Conservation (phyloP, 139 green algal genomes). For the Gonium pectorale region DNA sequence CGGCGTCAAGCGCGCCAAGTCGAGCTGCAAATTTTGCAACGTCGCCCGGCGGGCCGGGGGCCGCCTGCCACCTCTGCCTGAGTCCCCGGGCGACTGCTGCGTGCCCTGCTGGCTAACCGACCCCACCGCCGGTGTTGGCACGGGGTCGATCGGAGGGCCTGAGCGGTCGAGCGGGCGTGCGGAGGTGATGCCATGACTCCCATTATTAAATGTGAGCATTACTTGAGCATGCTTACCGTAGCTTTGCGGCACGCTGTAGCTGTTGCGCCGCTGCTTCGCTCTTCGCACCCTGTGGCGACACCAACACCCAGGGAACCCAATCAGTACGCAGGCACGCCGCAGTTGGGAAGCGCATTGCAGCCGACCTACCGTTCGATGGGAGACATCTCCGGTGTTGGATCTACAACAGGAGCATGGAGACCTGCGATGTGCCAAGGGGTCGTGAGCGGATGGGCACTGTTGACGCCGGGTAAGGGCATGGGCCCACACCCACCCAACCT, state of each 20-base stretch:
- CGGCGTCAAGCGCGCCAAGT: neutral
- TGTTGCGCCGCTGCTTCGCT: conserved; percentile 37
- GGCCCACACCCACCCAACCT: too few species aligned
- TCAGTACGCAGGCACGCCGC: too few species aligned
- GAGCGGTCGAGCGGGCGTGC: neutral
- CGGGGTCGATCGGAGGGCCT: neutral
- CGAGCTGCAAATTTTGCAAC: conserved; percentile 15
- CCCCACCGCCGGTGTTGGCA: neutral
- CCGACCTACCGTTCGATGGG: too few species aligned
- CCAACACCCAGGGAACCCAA: too few species aligned
- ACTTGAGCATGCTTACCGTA: neutral
- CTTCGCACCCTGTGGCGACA: conserved; percentile 13
- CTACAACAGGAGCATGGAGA: too few species aligned
- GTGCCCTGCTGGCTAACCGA: conserved; percentile 25
- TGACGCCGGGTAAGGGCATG: too few species aligned
- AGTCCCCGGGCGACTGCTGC: too few species aligned
- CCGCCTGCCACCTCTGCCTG: neutral
- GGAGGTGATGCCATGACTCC: neutral
- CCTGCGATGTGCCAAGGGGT: too few species aligned
- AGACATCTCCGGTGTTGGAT: too few species aligned
- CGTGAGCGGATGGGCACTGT: too few species aligned
- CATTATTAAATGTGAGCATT: too few species aligned
- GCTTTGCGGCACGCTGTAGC: conserved; percentile 31
- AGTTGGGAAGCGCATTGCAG: too few species aligned
- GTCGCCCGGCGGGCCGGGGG: neutral